phyloP scores from a whole-genome alignment of 176 grass and related monocot genomes.

The Otatea glauca region DNA sequence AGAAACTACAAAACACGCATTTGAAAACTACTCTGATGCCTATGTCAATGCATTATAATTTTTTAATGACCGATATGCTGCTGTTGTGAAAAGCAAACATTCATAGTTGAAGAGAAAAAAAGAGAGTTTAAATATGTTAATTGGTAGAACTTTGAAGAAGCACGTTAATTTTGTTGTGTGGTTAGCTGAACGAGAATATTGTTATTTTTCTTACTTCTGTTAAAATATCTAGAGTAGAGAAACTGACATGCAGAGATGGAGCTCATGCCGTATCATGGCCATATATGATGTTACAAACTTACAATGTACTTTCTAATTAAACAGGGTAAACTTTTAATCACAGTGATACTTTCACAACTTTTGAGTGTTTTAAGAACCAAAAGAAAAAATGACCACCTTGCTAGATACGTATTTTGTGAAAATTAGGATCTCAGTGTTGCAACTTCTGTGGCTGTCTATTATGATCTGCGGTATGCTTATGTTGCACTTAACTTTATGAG shows the following conservation, averaged over 20 bases:
- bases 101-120: background rate
- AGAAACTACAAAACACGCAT: background rate
- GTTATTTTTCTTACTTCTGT: background rate
- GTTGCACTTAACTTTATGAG: background rate
- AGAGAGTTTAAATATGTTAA: background rate
- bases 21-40: background rate
- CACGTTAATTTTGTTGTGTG: background rate
- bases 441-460: background rate
- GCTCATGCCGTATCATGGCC: background rate
- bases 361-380: conserved; percentile 1
- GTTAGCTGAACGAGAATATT: conserved; percentile 1
- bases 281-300: background rate
- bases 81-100: background rate
- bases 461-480: background rate
- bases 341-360: background rate
- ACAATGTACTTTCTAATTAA: background rate
- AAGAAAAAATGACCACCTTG: background rate
- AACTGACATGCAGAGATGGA: background rate
- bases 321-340: background rate
- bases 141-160: background rate
- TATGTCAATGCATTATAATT: conserved; percentile 2
- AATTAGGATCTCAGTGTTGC: background rate
- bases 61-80: background rate
- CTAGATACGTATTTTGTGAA: background rate
- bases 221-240: background rate